A percentile compares a stretch with the other conserved stretches of the same genome.
Conservation (phyloP, 2,329 filamentous ascomycete genomes). For the Neonectria faginata region DNA sequence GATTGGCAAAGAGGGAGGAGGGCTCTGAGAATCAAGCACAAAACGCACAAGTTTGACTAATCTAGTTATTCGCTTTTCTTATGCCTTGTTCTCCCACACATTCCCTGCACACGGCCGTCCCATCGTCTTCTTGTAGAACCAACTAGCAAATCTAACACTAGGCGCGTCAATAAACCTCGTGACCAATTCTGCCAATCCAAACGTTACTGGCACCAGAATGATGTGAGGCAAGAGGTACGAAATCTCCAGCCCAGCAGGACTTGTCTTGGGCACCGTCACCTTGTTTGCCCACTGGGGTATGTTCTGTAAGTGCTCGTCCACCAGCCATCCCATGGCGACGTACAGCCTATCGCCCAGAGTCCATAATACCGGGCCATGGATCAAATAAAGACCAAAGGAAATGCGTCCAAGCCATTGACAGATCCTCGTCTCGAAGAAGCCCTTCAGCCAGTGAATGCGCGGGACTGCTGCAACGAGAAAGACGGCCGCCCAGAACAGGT, state of each 20-base stretch:
- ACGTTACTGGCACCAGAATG: slow-evolving; percentile 68
- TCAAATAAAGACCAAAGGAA: slow-evolving; percentile 72
- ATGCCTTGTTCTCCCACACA: background rate
- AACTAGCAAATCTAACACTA: slow-evolving; percentile 66
- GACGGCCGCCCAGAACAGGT: slow-evolving; percentile 70
- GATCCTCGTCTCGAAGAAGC: slow-evolving; percentile 68
- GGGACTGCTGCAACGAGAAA: slow-evolving; percentile 67
- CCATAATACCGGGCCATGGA: slow-evolving; percentile 72
- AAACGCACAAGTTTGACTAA: background rate
- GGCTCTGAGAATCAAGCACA: background rate
- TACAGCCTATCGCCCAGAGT: slow-evolving; percentile 73
- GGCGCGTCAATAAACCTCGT: slow-evolving; percentile 70
- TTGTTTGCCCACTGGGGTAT: slow-evolving; percentile 68
- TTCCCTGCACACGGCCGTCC: slow-evolving; percentile 3
- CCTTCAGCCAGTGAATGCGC: slow-evolving; percentile 67
- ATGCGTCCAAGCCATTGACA: slow-evolving; percentile 72
- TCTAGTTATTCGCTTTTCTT: background rate
- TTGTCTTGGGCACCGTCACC: slow-evolving; percentile 64
- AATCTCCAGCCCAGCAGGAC: slow-evolving; percentile 71
- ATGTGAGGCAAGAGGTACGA: slow-evolving; percentile 70
- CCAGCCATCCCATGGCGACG: slow-evolving; percentile 67
- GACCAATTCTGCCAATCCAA: slow-evolving; percentile 68
- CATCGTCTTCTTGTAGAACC: slow-evolving; percentile 65
- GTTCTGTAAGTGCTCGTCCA: slow-evolving; percentile 59
- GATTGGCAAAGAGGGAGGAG: background rate